Base-by-base conservation (phyloP, 345 rosid species). In the Eucalyptus cloeziana region DNA sequence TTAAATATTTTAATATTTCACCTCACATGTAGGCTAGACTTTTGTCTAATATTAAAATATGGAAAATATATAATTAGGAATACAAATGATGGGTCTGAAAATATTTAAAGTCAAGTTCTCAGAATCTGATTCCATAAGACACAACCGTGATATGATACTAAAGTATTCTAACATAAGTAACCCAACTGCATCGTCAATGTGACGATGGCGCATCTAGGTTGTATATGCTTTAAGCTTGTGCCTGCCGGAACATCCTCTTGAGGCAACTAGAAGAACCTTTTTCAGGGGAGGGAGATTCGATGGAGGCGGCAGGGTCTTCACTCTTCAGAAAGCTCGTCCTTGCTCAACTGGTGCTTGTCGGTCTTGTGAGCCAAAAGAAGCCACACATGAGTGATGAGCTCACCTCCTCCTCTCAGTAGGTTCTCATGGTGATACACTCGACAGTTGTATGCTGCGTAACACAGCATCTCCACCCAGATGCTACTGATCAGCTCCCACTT, bases 381-480 rank as follows among this genome's bases (percentile, higher is more conserved):
- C 69, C 69, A 60, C 69, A 60, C 69, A 60, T 60, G 33, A 60
- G 69, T 60, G 69, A 60, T 5, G 69, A 60, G 69, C 33, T 60
- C 8, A 60, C 69, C 69, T 60, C 69, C 69, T 60, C 7, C 14
- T 60, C 16, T 60, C 69, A 60, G 33, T 60, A 27, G 69, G 16
- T 60, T 60, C 6, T 89, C 76, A 49, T 89, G 91, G 62, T 44
- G 87, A 81, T 31, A 43, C 85, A 33, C 60, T 4, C 71, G 67
- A 51, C 91, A 87, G 19, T 89, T 87, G 56, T 50, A 54, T 5
- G 89, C 91, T 27, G 91, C 87, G 43, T 87, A 87, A 76, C 87
- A 87, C 54, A 89, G 76, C 89, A 89, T 89, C 79, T 89, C 89
- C 43, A 87, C 87, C 91, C 91, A 87, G 19, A 87, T 25, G 45